Percentiles rank a stretch among this genome's conserved stretches.
Evolutionary conservation across 2,329 filamentous ascomycete genomes (phyloP).

Genomic region (Triangularia verruculosa): DNA sequence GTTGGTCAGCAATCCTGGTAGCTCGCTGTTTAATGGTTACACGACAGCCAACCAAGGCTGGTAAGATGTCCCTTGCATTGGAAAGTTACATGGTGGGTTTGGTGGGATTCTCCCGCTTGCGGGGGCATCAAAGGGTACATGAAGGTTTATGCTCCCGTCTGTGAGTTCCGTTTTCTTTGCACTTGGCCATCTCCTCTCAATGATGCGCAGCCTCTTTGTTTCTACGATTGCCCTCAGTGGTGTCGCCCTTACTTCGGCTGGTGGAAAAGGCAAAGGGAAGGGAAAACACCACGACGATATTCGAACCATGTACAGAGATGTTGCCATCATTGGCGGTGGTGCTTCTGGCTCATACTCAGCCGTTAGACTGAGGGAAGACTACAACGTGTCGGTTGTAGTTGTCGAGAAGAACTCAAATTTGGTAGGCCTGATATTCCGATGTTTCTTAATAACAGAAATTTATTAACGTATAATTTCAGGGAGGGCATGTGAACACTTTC

Average conservation of each 20-base stretch:
- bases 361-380: conserved; percentile 20
- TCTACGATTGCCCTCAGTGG: background rate
- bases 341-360: conserved; percentile 25
- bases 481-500: conserved; percentile 25
- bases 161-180: background rate
- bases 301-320: conserved; percentile 16
- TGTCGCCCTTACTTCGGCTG: background rate
- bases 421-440: too few relatives aligned
- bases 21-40: background rate
- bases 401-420: conserved; percentile 22
- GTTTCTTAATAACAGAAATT: too few relatives aligned
- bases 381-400: conserved; percentile 22
- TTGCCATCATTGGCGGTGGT: conserved; percentile 24
- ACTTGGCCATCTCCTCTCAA: background rate
- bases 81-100: background rate
- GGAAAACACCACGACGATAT: background rate
- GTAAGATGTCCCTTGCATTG: background rate
- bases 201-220: background rate
- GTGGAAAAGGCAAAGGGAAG: background rate
- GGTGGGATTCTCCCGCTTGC: background rate
- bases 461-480: too few relatives aligned
- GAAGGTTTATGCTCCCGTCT: background rate
- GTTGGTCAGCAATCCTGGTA: background rate
- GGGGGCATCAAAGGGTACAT: background rate
- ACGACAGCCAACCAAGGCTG: background rate